Evolutionary conservation across 345 rosid genomes (phyloP).

Genomic region (Syzygium aromaticum): DNA sequence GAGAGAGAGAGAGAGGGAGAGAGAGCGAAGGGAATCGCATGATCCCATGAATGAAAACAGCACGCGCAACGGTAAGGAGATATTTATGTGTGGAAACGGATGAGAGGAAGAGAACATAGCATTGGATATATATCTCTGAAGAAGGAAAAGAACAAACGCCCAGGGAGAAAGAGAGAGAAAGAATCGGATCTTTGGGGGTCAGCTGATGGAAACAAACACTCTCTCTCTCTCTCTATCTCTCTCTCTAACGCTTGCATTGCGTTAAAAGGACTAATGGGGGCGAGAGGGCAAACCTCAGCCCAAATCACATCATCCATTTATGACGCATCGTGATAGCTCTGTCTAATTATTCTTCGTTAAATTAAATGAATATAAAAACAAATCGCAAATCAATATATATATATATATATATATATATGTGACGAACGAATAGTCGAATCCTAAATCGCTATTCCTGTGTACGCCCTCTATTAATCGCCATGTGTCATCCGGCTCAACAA

Average conservation of each 20-base stretch:
- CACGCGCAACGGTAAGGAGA: background rate
- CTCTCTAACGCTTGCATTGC: background rate
- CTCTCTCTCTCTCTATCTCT: background rate
- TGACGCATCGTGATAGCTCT: too few relatives aligned
- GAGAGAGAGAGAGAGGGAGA: background rate
- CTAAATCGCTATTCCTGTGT: too few relatives aligned
- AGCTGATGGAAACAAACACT: background rate
- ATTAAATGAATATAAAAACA: too few relatives aligned
- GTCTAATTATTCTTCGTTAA: too few relatives aligned
- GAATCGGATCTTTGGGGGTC: background rate
- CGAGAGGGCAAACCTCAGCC: background rate
- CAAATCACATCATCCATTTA: background rate
- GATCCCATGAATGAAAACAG: background rate
- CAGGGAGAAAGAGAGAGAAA: background rate
- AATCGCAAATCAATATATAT: too few relatives aligned
- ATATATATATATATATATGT: too few relatives aligned
- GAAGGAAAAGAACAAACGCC: too few relatives aligned
- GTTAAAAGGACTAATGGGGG: background rate
- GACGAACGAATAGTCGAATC: too few relatives aligned
- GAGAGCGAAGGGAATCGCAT: background rate
- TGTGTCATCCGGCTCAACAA: too few relatives aligned
- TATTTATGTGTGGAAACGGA: background rate
- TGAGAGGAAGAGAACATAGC: background rate
- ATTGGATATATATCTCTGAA: background rate
- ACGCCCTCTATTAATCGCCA: fast-evolving